Base-by-base conservation (phyloP, 306 rosid genomes). In the Styphnolobium japonicum region DNA sequence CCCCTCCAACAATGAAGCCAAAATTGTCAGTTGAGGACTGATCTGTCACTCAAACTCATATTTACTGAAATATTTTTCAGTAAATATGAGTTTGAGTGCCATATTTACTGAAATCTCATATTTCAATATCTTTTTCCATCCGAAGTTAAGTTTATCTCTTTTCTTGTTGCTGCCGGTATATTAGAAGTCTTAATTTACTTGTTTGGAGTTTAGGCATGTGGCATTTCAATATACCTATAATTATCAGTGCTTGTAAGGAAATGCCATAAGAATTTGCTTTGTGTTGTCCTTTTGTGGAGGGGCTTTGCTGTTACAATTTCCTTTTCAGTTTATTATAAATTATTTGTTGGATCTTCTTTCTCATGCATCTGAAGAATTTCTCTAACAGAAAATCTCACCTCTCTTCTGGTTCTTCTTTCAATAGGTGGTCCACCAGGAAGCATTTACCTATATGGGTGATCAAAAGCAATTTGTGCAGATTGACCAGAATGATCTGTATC, bases 351-450 rank as follows among this genome's bases (percentile, higher is more conserved):
- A 45, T 80, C 29, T 71, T 71, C 23, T 55, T 37, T 63, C 61
- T 72, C 66, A 29, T 78, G 57, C 55, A 45, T 69, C 78, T 55
- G 62, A 23, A 71, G 68, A 79, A 33, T 58, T 56, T 63, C 61
- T 40, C 10, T n/a, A 57, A 37, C 67, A 37, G 64, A 65, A 23
- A 40, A 48, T 78, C 72, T 76, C 53, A 80, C 34, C 22, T 83
- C 36, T 64, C 37, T 23, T 68, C 40, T 82, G 23, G 21, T 46
- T 81, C 42, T 77, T 79, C 61, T 79, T 83, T 81, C 67, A 53
- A 81, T 76, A 95, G 99, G 93, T 88, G 69, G 95, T 91, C 49
- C 90, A 85, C 73, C 87, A 83, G 48, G 98, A 93, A 88, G 97
- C 98, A 46, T 93, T 79, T 85, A 89, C 93, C 60, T 95, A 91